phyloP scores from a whole-genome alignment of 257 asterid genomes.

The Nicotiana tomentosiformis region DNA sequence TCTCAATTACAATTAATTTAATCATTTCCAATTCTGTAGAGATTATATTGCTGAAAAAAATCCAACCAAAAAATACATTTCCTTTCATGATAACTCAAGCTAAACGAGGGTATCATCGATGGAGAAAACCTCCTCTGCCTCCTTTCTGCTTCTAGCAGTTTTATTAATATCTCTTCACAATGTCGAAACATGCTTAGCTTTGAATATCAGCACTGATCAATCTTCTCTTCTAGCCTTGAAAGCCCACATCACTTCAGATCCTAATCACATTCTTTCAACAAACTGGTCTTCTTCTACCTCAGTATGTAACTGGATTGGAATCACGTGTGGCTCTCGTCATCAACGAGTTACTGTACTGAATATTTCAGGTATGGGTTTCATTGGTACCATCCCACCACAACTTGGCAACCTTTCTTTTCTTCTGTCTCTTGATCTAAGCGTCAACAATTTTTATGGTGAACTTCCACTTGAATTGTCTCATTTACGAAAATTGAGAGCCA shows the following conservation, averaged over 20 bases:
- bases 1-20: too few species aligned
- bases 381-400: slow-evolving; percentile 22
- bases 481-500: slow-evolving; percentile 9
- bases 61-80: background rate
- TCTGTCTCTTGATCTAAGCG: slow-evolving; percentile 18
- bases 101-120: background rate
- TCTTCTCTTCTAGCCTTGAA: slow-evolving; percentile 21
- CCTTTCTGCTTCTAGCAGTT: background rate
- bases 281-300: slow-evolving; percentile 23
- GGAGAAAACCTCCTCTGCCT: background rate
- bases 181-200: background rate
- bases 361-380: slow-evolving; percentile 22
- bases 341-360: slow-evolving; percentile 20
- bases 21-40: background rate
- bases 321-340: slow-evolving; percentile 30
- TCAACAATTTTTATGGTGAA: slow-evolving; percentile 23
- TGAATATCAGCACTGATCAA: slow-evolving; percentile 26
- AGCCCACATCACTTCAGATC: slow-evolving; percentile 7
- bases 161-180: background rate
- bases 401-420: slow-evolving; percentile 37
- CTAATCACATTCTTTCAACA: background rate
- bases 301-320: slow-evolving; percentile 29
- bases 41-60: background rate
- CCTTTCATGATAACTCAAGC: background rate
- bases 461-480: slow-evolving; percentile 17